phyloP scores from a whole-genome alignment of 2,329 filamentous ascomycete genomes.

The Cercospora sp. region DNA sequence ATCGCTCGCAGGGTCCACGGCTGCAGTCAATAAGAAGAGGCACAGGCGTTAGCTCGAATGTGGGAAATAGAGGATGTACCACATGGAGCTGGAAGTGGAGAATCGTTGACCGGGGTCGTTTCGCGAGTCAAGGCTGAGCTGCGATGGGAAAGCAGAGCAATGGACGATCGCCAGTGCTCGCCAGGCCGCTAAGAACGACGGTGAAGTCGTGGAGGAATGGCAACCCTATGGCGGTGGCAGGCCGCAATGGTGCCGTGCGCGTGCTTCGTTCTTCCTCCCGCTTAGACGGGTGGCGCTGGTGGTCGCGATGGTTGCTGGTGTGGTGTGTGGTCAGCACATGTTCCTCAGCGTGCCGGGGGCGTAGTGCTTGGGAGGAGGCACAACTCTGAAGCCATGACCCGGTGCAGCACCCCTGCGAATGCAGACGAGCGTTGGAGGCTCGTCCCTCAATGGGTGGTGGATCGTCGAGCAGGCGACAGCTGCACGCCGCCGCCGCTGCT shows the following conservation, averaged over 20 bases:
- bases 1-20: constrained; percentile 13
- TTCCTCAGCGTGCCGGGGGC: neutral
- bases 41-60: constrained; percentile 12
- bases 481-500: neutral
- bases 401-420: neutral
- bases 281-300: constrained; percentile 3
- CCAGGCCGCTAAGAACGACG: constrained; percentile 15
- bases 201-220: constrained; percentile 10
- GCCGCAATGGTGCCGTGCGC: constrained; percentile 11
- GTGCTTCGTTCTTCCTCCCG: neutral
- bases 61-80: neutral
- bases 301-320: neutral
- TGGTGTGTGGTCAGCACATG: constrained; percentile 1
- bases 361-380: neutral
- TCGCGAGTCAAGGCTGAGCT: constrained; percentile 14
- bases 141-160: constrained; percentile 5
- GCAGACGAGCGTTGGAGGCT: neutral
- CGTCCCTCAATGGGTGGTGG: neutral
- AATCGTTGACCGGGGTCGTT: constrained; percentile 4
- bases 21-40: constrained; percentile 15
- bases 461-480: neutral
- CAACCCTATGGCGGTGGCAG: neutral
- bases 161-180: constrained; percentile 14
- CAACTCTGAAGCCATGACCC: neutral
- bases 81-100: constrained; percentile 6